Evolutionary conservation across 179 eudicot genomes (phyloP).

Genomic region (Beta macrorhiza): DNA sequence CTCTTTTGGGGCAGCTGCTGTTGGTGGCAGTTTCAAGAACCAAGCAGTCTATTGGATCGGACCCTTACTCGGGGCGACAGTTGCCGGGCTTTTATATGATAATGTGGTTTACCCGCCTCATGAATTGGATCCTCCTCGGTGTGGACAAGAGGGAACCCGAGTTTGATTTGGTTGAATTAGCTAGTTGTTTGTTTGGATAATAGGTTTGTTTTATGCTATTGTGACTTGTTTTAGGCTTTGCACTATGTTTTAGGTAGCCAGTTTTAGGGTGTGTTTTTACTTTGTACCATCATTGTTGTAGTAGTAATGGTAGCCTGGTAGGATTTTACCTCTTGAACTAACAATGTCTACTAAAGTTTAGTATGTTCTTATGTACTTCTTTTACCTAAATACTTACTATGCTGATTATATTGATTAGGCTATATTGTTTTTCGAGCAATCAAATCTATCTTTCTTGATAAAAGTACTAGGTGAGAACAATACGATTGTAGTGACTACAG

Average conservation of each 20-base stretch:
- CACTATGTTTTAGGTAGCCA: background rate
- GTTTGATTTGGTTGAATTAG: constrained; percentile 14
- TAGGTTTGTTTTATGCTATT: background rate
- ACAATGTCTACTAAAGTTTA: background rate
- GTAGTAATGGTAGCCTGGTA: background rate
- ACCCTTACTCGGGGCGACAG: constrained; percentile 69
- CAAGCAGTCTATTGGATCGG: constrained; percentile 96
- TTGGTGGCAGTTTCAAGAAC: constrained; percentile 75
- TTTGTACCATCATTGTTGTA: background rate
- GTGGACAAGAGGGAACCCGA: constrained; percentile 20
- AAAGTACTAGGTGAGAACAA: too few species aligned
- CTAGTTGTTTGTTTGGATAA: background rate
- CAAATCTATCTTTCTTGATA: too few species aligned
- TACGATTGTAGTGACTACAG: too few species aligned
- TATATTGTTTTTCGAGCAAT: too few species aligned
- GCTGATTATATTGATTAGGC: too few species aligned
- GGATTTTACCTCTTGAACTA: background rate
- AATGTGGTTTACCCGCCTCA: constrained; percentile 64
- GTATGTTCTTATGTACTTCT: too few species aligned
- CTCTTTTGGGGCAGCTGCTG: constrained; percentile 63
- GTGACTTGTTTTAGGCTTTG: background rate
- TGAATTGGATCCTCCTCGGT: constrained; percentile 30
- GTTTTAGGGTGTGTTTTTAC: background rate
- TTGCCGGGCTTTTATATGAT: constrained; percentile 74
- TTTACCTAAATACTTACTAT: too few species aligned